A percentile compares a stretch with the other conserved stretches of the same genome.
phyloP scores from a whole-genome alignment of 805 yeast species.

The Teunomyces stri region DNA sequence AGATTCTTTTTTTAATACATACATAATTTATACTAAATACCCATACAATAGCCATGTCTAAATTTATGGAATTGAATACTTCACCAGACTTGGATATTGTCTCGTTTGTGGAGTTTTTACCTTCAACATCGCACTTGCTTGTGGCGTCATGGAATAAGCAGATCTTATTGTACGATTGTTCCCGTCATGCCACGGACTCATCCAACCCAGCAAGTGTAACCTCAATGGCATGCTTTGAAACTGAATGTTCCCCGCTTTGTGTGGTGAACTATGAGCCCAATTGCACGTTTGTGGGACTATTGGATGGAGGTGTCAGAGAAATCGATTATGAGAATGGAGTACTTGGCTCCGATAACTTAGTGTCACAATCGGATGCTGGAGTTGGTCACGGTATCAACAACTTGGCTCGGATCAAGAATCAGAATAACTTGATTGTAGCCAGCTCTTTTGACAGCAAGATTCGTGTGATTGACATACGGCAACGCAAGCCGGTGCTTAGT shows the following conservation, averaged over 20 bases:
- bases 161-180: slow-evolving; percentile 41
- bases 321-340: slow-evolving; percentile 45
- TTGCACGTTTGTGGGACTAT: slow-evolving; percentile 45
- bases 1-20: too few relatives aligned
- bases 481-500: slow-evolving; percentile 9
- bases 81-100: slow-evolving; percentile 38
- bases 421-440: slow-evolving; percentile 28
- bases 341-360: slow-evolving; percentile 1
- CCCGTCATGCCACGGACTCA: slow-evolving; percentile 8
- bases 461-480: slow-evolving; percentile 44
- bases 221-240: slow-evolving; percentile 7
- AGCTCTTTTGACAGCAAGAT: slow-evolving; percentile 65
- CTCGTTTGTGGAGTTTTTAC: slow-evolving; percentile 42
- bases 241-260: slow-evolving; percentile 23
- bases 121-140: slow-evolving; percentile 34
- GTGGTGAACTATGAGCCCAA: slow-evolving; percentile 26
- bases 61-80: slow-evolving; percentile 16
- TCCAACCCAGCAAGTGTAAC: slow-evolving; percentile 1
- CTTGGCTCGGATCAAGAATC: slow-evolving; percentile 8
- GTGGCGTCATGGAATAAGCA: slow-evolving; percentile 61
- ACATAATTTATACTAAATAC: neutral
- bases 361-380: neutral
- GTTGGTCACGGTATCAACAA: slow-evolving; percentile 15
- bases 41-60: neutral
- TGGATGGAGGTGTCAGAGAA: slow-evolving; percentile 53